Evolutionary conservation across 2,329 filamentous ascomycete genomes (phyloP).

Genomic region (Stagonosporopsis rhizophila): DNA sequence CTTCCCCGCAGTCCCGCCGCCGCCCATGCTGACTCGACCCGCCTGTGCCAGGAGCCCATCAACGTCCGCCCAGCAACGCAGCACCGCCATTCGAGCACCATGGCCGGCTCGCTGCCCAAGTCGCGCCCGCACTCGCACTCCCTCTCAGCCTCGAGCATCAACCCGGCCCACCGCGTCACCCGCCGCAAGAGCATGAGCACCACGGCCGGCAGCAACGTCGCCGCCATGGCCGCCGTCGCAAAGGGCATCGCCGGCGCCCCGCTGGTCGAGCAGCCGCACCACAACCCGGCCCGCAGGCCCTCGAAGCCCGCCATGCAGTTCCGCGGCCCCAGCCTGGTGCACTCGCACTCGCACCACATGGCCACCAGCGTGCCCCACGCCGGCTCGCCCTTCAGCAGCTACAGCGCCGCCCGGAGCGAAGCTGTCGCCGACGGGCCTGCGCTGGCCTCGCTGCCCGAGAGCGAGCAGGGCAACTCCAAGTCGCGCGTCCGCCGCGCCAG

Average conservation of each 20-base stretch:
- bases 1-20: constrained; percentile 16
- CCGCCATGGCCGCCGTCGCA: constrained; percentile 74
- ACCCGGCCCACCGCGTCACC: constrained; percentile 83
- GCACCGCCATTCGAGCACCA: constrained; percentile 58
- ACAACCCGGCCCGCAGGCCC: constrained; percentile 68
- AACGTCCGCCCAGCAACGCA: constrained; percentile 54
- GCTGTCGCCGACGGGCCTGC: constrained; percentile 73
- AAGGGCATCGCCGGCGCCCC: constrained; percentile 69
- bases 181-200: constrained; percentile 93
- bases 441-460: constrained; percentile 57
- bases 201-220: constrained; percentile 73
- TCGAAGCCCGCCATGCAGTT: constrained; percentile 64
- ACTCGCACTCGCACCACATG: constrained; percentile 57
- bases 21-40: constrained; percentile 36
- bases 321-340: constrained; percentile 52
- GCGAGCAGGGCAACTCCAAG: constrained; percentile 59
- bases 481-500: constrained; percentile 71
- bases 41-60: constrained; percentile 48
- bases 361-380: constrained; percentile 72
- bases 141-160: constrained; percentile 76
- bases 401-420: constrained; percentile 56
- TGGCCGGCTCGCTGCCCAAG: constrained; percentile 67
- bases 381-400: constrained; percentile 47
- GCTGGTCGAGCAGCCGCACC: constrained; percentile 53
- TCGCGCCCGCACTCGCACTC: constrained; percentile 83